phyloP scores from a whole-genome alignment of 2,329 filamentous ascomycete species.

The Hawksworthiomyces lignivorus region DNA sequence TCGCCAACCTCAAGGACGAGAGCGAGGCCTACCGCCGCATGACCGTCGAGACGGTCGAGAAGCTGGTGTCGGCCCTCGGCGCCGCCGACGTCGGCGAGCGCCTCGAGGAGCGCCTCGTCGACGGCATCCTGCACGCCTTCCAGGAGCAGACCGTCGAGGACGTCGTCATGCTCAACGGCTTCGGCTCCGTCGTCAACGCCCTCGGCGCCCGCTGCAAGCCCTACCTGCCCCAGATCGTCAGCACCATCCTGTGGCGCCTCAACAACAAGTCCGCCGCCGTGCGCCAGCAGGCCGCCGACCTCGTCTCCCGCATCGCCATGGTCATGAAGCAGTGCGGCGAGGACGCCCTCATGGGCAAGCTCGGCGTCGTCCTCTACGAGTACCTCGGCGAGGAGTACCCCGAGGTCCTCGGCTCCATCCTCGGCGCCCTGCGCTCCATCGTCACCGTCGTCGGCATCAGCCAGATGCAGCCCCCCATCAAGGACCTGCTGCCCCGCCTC shows the following conservation, averaged over 20 bases:
- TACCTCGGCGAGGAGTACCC: constrained; percentile 98
- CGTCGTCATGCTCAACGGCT: constrained; percentile 91
- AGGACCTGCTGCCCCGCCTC: constrained; percentile 85
- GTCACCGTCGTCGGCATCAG: constrained; percentile 97
- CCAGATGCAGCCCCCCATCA: constrained; percentile 96
- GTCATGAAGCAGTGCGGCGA: constrained; percentile 99
- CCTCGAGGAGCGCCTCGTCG: constrained; percentile 86
- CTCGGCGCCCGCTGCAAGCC: constrained; percentile 90
- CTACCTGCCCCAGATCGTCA: constrained; percentile 93
- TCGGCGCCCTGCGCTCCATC: constrained; percentile 89
- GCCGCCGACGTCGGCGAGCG: constrained; percentile 90
- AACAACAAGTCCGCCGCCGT: constrained; percentile 98
- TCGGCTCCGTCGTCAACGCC: constrained; percentile 94
- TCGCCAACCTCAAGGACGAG: constrained; percentile 95
- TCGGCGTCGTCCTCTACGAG: constrained; percentile 91
- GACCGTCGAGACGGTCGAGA: constrained; percentile 97
- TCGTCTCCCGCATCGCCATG: constrained; percentile 94
- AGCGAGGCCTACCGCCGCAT: constrained; percentile 98
- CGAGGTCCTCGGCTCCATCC: constrained; percentile 91
- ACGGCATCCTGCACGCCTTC: constrained; percentile 92
- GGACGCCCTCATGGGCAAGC: constrained; percentile 90
- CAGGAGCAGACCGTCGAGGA: constrained; percentile 98
- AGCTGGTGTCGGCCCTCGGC: constrained; percentile 85
- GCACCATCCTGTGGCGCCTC: constrained; percentile 88
- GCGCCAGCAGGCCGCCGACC: constrained; percentile 90